phyloP scores from a whole-genome alignment of 257 asterid species.

The Gentiana dahurica region DNA sequence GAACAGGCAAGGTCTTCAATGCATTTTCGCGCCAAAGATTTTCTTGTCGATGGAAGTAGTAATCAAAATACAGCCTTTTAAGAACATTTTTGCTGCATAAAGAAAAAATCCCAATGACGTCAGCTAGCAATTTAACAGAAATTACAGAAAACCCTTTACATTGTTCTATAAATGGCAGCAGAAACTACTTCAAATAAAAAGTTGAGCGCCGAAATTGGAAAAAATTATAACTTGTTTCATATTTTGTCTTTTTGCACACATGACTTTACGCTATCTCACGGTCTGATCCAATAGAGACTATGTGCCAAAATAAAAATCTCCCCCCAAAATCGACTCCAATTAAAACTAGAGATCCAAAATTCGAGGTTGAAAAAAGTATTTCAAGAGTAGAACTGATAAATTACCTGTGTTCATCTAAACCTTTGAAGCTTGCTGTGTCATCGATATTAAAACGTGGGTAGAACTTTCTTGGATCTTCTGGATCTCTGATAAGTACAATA shows the following conservation, averaged over 20 bases:
- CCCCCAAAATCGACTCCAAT: too few species aligned
- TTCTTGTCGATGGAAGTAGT: constrained; percentile 95
- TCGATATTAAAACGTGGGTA: constrained; percentile 96
- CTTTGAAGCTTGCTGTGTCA: constrained; percentile 68
- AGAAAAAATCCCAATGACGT: background rate
- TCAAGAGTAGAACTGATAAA: background rate
- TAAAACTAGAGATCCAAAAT: too few species aligned
- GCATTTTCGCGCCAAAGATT: constrained; percentile 87
- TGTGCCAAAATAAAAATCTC: too few species aligned
- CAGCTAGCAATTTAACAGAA: background rate
- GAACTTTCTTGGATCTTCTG: constrained; percentile 64
- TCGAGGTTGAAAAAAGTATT: background rate
- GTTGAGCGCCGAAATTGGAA: too few species aligned
- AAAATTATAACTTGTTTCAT: too few species aligned
- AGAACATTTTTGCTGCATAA: constrained; percentile 69
- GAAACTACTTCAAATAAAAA: too few species aligned
- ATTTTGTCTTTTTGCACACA: too few species aligned
- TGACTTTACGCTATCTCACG: too few species aligned
- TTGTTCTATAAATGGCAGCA: too few species aligned
- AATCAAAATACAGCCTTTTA: constrained; percentile 69
- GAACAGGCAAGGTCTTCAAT: constrained; percentile 83
- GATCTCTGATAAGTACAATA: constrained; percentile 73
- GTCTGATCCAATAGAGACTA: too few species aligned
- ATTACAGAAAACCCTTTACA: too few species aligned
- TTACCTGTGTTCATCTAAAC: constrained; percentile 72